Evolutionary conservation across 1,139 yeast genomes (phyloP), one percentile per base, ranked within the genome.

Genomic region (Pichia sp.): DNA sequence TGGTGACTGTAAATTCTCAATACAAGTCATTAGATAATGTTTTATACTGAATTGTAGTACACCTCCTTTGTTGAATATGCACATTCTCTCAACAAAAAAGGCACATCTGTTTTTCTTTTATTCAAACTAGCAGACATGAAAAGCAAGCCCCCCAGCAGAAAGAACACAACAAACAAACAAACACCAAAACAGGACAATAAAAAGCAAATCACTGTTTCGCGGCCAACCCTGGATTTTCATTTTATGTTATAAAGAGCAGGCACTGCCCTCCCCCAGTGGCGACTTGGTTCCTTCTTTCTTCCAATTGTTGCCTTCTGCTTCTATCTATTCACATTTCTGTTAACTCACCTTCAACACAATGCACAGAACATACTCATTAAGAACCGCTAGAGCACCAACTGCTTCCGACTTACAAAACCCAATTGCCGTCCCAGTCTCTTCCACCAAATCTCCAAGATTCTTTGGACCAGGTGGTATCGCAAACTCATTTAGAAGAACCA

Each of bases 361-460:
- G 90, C 89, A 84, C 73, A 82, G 88, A 80, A 84, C 94, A 26
- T 84, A 84, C 68, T 84, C 92, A 35, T 73, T 84, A 67, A 82
- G 92, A 79, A 77, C 82, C 56, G 70, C 76, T 55, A 82, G 88
- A 71, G 88, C 89, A 45, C 90, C 90, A 58, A 83, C 90, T 43
- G 90, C 90, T 56, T 77, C 89, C 52, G 89, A 85, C 68, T 71
- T 85, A 64, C 87, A 82, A 64, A 75, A 84, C 48, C 92, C 92
- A 46, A 85, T 90, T 43, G 89, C 89, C 39, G 65, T 61, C 45
- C 92, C 92, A 57, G 74, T 86, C 26, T 79, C 90, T 16, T 71
- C 86, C 34, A 74, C 80, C 48, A 83, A 84, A 68, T 68, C 75
- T 45, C 57, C 56, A 50, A 57, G 60, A 64, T 85, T 83, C 66